Conservation (phyloP, 2,329 filamentous ascomycete genomes). For the Cercospora sp. region DNA sequence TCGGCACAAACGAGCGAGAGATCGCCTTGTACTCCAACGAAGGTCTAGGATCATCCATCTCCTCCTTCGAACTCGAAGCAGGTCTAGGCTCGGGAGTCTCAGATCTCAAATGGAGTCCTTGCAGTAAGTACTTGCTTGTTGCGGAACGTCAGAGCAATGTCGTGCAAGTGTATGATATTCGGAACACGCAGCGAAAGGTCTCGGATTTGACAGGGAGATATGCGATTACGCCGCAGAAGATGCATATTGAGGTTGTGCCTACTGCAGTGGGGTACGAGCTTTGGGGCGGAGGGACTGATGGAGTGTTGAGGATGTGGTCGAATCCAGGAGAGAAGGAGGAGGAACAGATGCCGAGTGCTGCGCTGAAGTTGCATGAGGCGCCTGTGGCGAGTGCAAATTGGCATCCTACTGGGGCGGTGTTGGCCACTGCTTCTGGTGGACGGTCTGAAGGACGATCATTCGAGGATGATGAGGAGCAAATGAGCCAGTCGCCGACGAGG, state of each 20-base stretch:
- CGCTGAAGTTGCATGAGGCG: slow-evolving; percentile 51
- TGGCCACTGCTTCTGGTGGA: slow-evolving; percentile 53
- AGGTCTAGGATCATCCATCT: slow-evolving; percentile 52
- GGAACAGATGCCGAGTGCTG: slow-evolving; percentile 45
- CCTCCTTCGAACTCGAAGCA: slow-evolving; percentile 46
- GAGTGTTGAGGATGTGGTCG: slow-evolving; percentile 50
- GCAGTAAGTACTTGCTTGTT: slow-evolving; percentile 60
- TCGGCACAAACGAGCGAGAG: slow-evolving; percentile 58
- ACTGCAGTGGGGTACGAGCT: slow-evolving; percentile 51
- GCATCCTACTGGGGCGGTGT: slow-evolving; percentile 50
- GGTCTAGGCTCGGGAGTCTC: slow-evolving; percentile 56
- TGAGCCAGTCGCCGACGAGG: too few relatives aligned
- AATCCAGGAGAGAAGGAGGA: slow-evolving; percentile 47
- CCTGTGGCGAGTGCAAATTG: slow-evolving; percentile 49
- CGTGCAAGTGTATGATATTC: slow-evolving; percentile 60
- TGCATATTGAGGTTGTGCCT: slow-evolving; percentile 56
- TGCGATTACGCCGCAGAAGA: slow-evolving; percentile 55
- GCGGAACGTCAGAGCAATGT: slow-evolving; percentile 59
- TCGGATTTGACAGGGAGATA: slow-evolving; percentile 50
- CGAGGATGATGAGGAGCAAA: not conserved
- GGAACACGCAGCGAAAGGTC: slow-evolving; percentile 54
- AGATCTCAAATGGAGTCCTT: slow-evolving; percentile 58
- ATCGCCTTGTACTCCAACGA: slow-evolving; percentile 58
- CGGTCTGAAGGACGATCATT: not conserved
- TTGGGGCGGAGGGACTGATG: slow-evolving; percentile 62